Base-by-base conservation (phyloP, 257 asterid species). In the Fraxinus quadrangulata region DNA sequence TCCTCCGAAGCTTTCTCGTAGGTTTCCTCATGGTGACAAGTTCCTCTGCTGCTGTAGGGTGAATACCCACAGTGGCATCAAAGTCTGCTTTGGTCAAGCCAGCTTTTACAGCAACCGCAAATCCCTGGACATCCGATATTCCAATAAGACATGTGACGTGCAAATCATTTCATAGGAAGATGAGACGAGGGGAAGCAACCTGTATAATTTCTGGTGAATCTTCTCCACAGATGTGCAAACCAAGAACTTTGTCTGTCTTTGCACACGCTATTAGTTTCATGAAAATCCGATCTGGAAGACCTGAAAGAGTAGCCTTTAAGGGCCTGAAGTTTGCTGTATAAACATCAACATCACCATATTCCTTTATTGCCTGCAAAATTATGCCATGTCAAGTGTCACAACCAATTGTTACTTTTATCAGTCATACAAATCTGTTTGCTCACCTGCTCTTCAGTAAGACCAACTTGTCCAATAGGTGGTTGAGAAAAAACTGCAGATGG, bases 41-140 rank as follows among this genome's bases (percentile, higher is more conserved):
- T 88, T 95, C 99, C 88, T 95, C 99, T 33, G 99, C 94, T 74
- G 99, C 85, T 75, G 98, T 93, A 39, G 99, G 98, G 81, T 95
- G 99, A 77, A 95, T 79, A 63, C 99, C 99, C 67, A 95, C 88
- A 0, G 98, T 95, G 75, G 92, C 82, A 93, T 93, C 99, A 78
- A 95, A 93, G 84, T 93, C 96, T 54, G 97, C 89, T 84, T 95
- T 95, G 26, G 97, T 93, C 76, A 95, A 78, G 80, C 99, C 97
- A 75, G 98, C 97, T 90, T 93, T 95, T 75, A 93, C 86, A 54
- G 98, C 99, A 21, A 95, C 86, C 23, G 99, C 96, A 79, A 95
- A 95, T 75, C 98, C 99, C 98, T 94, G 88, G 54, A 79, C 66
- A 78, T 74, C 80, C 70, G 77, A 78, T 23, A 70, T 68, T 21